Percentiles rank a stretch among this genome's conserved stretches.
Conservation (phyloP, 202 grass and related monocot species). For the Hordeum pubiflorum region DNA sequence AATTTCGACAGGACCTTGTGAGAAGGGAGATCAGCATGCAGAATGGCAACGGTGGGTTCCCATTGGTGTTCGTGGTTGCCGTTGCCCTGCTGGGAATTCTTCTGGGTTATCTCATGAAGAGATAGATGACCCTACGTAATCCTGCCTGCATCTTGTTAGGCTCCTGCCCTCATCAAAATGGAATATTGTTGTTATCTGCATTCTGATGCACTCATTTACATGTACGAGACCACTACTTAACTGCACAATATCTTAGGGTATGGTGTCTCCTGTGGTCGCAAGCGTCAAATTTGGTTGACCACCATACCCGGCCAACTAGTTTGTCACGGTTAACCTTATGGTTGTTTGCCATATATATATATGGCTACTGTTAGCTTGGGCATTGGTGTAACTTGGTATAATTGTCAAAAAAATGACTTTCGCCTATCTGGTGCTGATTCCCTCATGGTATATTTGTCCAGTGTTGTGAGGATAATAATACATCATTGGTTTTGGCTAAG, state of each 20-base stretch:
- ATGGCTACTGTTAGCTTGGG: neutral
- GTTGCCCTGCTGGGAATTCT: slow-evolving; percentile 64
- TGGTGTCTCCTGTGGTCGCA: neutral
- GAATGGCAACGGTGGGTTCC: slow-evolving; percentile 39
- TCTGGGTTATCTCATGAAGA: slow-evolving; percentile 56
- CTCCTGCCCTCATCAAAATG: neutral
- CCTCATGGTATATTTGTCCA: neutral
- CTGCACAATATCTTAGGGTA: slow-evolving; percentile 20
- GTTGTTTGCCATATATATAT: neutral
- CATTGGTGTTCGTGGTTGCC: slow-evolving; percentile 42
- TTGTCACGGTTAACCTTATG: neutral
- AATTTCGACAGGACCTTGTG: slow-evolving; percentile 46
- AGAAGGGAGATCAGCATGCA: slow-evolving; percentile 62
- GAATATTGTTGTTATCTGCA: neutral
- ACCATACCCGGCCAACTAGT: neutral
- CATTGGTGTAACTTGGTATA: neutral
- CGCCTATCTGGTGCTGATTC: neutral
- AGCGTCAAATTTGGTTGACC: slow-evolving; percentile 9
- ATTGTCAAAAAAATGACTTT: neutral
- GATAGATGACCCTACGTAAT: slow-evolving; percentile 29
- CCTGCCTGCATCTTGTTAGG: neutral
- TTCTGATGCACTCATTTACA: slow-evolving; percentile 10
- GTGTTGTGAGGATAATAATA: neutral
- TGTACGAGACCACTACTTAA: neutral
- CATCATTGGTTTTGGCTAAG: neutral